These are phyloP conservation scores for Crithidia acanthocephali DNA, from an alignment of 208 protist genomes.

Conservation along the genomic window DNA sequence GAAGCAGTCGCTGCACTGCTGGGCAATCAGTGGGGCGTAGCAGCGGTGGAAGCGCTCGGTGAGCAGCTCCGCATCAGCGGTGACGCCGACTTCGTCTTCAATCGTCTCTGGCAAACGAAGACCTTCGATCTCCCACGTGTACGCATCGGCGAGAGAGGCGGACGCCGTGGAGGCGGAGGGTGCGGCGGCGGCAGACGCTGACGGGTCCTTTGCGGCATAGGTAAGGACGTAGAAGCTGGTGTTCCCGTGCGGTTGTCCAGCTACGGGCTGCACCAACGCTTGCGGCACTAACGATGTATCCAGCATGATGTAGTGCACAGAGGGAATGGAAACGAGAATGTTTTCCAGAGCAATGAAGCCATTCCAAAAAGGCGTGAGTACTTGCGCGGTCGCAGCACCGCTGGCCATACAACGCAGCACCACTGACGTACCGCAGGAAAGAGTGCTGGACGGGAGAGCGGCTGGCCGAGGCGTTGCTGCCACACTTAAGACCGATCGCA, in stretches of 20 bases:
- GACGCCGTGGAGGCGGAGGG: not conserved
- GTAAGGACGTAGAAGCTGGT: slow-evolving; percentile 1
- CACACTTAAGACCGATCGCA: not conserved
- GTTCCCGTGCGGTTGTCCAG: not conserved
- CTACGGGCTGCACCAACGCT: not conserved
- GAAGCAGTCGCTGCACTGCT: slow-evolving; percentile 2
- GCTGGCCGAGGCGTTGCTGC: too few relatives aligned
- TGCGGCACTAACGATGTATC: not conserved
- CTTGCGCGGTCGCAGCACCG: not conserved
- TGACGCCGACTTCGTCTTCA: not conserved
- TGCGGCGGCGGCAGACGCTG: not conserved
- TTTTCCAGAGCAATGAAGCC: not conserved
- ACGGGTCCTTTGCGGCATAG: not conserved
- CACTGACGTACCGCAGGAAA: not conserved
- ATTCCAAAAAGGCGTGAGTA: slow-evolving; percentile 1
- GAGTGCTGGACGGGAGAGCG: not conserved
- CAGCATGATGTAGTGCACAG: not conserved
- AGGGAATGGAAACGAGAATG: not conserved
- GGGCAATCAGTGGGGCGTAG: not conserved
- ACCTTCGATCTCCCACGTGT: slow-evolving; percentile 14
- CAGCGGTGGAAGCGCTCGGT: slow-evolving; percentile 18
- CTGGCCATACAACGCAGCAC: not conserved
- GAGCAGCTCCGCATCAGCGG: not conserved
- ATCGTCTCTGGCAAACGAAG: not conserved
- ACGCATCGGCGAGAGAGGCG: not conserved